These are phyloP conservation scores for Camellia japonica DNA, from an alignment of 148 eudicot species.

Conservation along the genomic window DNA sequence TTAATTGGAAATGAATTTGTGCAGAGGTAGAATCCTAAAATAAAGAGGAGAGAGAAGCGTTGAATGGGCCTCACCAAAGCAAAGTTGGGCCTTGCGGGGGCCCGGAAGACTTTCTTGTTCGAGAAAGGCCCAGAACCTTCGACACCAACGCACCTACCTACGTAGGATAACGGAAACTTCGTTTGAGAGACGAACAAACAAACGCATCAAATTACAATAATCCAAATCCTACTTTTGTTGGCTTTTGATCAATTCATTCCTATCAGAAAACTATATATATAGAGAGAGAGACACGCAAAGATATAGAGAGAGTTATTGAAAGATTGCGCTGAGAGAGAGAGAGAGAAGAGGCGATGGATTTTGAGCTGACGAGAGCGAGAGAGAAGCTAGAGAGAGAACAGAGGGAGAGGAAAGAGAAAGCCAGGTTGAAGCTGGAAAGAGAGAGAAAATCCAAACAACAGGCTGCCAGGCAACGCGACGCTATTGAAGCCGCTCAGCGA, in stretches of 20 bases:
- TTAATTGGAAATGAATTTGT: no score
- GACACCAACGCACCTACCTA: background rate
- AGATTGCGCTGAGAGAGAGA: no score
- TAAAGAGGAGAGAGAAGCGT: no score
- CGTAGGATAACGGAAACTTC: no score
- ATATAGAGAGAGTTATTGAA: background rate
- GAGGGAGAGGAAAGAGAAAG: slow-evolving; percentile 65
- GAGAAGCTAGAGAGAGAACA: slow-evolving; percentile 88
- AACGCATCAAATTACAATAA: no score
- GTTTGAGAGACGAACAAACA: no score
- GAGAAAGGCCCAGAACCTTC: slow-evolving; percentile 8
- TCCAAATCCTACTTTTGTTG: background rate
- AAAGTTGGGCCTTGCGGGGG: background rate
- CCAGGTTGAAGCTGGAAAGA: slow-evolving; percentile 52
- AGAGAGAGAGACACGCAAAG: background rate
- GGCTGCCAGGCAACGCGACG: slow-evolving; percentile 62
- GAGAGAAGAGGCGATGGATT: slow-evolving; percentile 55
- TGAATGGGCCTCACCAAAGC: background rate
- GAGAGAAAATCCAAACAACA: slow-evolving; percentile 66
- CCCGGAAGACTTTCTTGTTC: background rate
- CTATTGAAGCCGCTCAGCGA: slow-evolving; percentile 67
- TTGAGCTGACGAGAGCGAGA: slow-evolving; percentile 78
- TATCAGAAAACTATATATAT: background rate
- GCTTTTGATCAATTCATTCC: background rate
- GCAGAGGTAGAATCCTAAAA: no score